Evolutionary conservation across 345 rosid genomes (phyloP), one percentile per base, ranked within the genome.

Genomic region (Ricinus communis): DNA sequence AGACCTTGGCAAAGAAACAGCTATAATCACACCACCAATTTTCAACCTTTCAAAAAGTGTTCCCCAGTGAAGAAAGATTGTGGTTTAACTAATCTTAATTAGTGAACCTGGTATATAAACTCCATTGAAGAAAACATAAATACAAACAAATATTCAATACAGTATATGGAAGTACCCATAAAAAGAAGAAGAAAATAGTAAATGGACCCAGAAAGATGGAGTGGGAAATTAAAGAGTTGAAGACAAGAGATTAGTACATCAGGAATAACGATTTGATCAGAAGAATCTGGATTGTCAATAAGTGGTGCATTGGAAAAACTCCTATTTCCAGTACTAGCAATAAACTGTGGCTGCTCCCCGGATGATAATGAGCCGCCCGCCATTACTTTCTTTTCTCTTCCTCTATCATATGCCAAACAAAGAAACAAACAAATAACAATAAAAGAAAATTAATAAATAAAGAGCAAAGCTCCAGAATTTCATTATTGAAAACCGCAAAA

Each of bases 301-400:
- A 94, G 79, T 0, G 98, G 98, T 21, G 88, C 77, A 75, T 80
- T 81, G 25, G 95, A 85, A 70, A 74, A 88, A 74, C 89, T 84
- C 79, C 79, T 74, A 41, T 75, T 86, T 30, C 93, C 96, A 16
- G 83, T 73, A 71, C 94, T 81, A 6, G 87, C 74, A 18, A 93
- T 90, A 87, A 93, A 93, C 82, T 93, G 98, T 3, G 97, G 86
- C 49, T 71, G 88, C 76, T n/a, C n/a, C n/a, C 46, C 84, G 6
- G 88, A 71, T 19, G 73, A 43, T 8, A 11, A 43, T 43, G 47
- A 43, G n/a, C n/a, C 14, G 47, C 80, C 75, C 75, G 83, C 85
- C 86, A 83, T 81, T 18, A 38, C 70, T 12, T 38, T 15, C 47
- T 5, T 24, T 0, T 41, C 1, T 30, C 28, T 25, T 5, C 15